Base-by-base conservation (phyloP, 495 filamentous ascomycete species). In the Aspergillus haitiensis region DNA sequence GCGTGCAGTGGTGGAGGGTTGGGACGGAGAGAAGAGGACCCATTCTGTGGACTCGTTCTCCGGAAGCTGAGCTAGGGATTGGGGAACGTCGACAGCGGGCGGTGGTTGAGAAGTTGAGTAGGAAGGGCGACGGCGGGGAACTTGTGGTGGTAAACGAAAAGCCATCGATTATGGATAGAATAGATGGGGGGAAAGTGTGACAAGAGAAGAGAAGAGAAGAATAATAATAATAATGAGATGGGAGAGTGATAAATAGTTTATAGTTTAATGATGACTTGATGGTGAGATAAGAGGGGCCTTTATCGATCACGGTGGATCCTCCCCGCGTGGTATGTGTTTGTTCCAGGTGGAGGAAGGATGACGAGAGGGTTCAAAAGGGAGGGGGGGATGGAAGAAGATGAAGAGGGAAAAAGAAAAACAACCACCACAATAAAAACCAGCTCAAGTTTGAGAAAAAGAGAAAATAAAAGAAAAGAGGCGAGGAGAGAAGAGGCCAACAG, bases 1-100 rank as follows among this genome's bases (percentile, higher is more conserved):
- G 15, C 82, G 82, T 39, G 85, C 81, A 47, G 83, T 84, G 27
- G 77, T 80, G 7, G 86, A 84, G 39, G 84, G 76, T 36, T 70
- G 73, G 15, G 82, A 78, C 5, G 92, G 92, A 10, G 91, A 91
- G 75, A 98, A 98, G 63, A 98, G 84, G 46, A 98, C 86, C 95
- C 94, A 98, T 85, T 96, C 93, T 69, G 92, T 86, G 5, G 90
- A 84, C 52, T 96, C 89, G 66, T 88, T 84, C 60, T 72, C 62
- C 55, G 68, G 60, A 63, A 69, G 75, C 21, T 80, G 73, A 5
- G 66, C 49, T 6, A 67, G 58, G 36, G 75, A 67, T 37, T 76
- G 68, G 5, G 76, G 75, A 40, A 70, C 61, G 44, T 75, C 71
- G 15, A 78, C 66, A 4, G 64, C 35, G 6, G 75, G 68, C 12